Conservation (phyloP, 2,329 filamentous ascomycete genomes). For the Verticillium longisporum region DNA sequence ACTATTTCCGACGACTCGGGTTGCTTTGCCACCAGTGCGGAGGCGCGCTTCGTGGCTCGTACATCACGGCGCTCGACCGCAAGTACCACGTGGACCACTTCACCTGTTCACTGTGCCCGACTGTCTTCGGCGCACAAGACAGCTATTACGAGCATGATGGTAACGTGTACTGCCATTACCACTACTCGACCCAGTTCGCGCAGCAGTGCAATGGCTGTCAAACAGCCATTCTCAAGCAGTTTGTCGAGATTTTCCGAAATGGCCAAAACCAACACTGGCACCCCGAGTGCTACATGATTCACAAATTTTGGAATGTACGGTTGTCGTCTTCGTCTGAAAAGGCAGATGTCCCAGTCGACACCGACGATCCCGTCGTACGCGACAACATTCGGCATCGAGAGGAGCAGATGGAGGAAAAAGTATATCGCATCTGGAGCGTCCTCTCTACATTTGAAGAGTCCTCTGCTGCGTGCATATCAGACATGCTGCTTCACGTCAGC, state of each 20-base stretch:
- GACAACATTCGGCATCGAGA: slow-evolving; percentile 76
- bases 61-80: slow-evolving; percentile 93
- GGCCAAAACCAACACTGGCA: slow-evolving; percentile 99
- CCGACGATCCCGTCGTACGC: slow-evolving; percentile 54
- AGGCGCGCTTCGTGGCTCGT: slow-evolving; percentile 87
- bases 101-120: slow-evolving; percentile 93
- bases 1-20: slow-evolving; percentile 91
- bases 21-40: slow-evolving; percentile 89
- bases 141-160: slow-evolving; percentile 98
- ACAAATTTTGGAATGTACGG: slow-evolving; percentile 99
- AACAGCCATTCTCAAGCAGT: slow-evolving; percentile 95
- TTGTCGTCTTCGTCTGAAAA: slow-evolving; percentile 57
- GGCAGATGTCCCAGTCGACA: slow-evolving; percentile 34
- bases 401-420: slow-evolving; percentile 94
- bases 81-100: slow-evolving; percentile 99
- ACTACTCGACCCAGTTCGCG: slow-evolving; percentile 96
- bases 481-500: slow-evolving; percentile 97
- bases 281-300: slow-evolving; percentile 99
- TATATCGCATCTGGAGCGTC: slow-evolving; percentile 97
- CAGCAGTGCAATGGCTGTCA: slow-evolving; percentile 95
- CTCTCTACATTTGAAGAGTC: slow-evolving; percentile 96
- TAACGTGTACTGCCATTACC: slow-evolving; percentile 95
- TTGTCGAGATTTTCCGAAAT: slow-evolving; percentile 97
- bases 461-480: slow-evolving; percentile 94
- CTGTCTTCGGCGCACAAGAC: slow-evolving; percentile 96